Conservation (phyloP, 2,329 filamentous ascomycete genomes). For the Pleochaeta shiraiana region DNA sequence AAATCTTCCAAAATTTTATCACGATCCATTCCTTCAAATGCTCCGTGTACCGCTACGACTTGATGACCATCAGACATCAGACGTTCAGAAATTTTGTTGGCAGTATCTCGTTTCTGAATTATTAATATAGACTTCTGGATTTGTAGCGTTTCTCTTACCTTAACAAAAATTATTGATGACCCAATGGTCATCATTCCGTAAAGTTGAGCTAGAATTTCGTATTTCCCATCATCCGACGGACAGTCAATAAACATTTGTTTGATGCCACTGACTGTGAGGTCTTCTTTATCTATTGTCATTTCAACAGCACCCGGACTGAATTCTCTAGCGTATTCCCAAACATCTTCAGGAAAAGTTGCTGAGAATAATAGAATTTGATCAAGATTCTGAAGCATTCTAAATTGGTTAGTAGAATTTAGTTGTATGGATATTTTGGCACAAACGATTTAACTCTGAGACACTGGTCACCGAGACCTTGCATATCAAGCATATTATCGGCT, state of each 20-base stretch:
- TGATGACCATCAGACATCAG: constrained; percentile 83
- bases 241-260: constrained; percentile 98
- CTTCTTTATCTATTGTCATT: constrained; percentile 70
- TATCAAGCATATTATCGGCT: constrained; percentile 97
- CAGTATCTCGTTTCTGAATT: constrained; percentile 62
- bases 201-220: constrained; percentile 69
- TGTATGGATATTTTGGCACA: constrained; percentile 17
- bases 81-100: constrained; percentile 60
- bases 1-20: constrained; percentile 74
- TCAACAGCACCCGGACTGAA: constrained; percentile 77
- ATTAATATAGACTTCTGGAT: too few relatives aligned
- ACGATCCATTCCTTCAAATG: constrained; percentile 62
- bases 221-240: constrained; percentile 60
- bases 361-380: constrained; percentile 93
- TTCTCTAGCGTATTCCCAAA: constrained; percentile 59
- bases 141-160: constrained; percentile 34
- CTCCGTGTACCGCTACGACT: constrained; percentile 75
- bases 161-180: constrained; percentile 95
- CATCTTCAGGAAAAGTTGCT: constrained; percentile 80
- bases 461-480: constrained; percentile 87
- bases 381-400: constrained; percentile 45
- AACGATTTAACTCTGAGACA: constrained; percentile 76
- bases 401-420: constrained; percentile 7
- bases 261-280: constrained; percentile 91
- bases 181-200: constrained; percentile 94